Percentiles rank a stretch among this genome's conserved stretches.
phyloP scores from a whole-genome alignment of 345 rosid species.

The Citropsis articulata region DNA sequence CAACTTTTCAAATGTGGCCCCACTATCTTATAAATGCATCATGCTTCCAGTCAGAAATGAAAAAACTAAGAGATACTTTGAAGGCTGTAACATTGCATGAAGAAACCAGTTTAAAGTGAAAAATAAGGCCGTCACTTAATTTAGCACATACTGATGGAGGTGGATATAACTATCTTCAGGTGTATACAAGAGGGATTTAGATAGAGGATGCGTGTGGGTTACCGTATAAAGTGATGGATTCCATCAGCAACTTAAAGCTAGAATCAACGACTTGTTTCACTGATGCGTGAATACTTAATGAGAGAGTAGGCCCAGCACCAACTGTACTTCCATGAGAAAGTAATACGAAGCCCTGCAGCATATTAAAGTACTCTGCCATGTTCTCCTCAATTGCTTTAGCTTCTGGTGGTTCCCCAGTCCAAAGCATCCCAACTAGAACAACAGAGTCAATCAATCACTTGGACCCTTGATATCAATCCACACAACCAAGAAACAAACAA shows the following conservation, averaged over 20 bases:
- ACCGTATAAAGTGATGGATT: constrained; percentile 65
- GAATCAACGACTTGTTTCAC: constrained; percentile 74
- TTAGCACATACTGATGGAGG: neutral
- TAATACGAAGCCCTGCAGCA: constrained; percentile 78
- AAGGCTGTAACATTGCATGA: neutral
- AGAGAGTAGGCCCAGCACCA: constrained; percentile 89
- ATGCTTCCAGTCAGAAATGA: neutral
- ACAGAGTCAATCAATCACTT: constrained; percentile 6
- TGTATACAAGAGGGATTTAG: neutral
- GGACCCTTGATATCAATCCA: neutral
- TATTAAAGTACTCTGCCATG: constrained; percentile 63
- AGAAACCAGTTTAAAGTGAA: neutral
- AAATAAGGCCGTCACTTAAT: neutral
- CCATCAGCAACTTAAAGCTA: constrained; percentile 82
- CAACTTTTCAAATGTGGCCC: neutral
- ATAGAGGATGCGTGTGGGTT: constrained; percentile 7
- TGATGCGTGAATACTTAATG: constrained; percentile 49
- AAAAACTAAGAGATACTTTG: neutral
- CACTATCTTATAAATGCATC: neutral
- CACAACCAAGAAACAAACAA: neutral
- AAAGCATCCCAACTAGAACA: constrained; percentile 80
- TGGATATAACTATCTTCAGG: neutral
- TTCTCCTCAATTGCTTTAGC: constrained; percentile 68
- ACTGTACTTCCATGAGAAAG: constrained; percentile 74
- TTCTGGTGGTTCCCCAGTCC: constrained; percentile 71